These are phyloP conservation scores for Globisporangium spinosum DNA, from an alignment of 352 stramenopile genomes.

Conservation along the genomic window DNA sequence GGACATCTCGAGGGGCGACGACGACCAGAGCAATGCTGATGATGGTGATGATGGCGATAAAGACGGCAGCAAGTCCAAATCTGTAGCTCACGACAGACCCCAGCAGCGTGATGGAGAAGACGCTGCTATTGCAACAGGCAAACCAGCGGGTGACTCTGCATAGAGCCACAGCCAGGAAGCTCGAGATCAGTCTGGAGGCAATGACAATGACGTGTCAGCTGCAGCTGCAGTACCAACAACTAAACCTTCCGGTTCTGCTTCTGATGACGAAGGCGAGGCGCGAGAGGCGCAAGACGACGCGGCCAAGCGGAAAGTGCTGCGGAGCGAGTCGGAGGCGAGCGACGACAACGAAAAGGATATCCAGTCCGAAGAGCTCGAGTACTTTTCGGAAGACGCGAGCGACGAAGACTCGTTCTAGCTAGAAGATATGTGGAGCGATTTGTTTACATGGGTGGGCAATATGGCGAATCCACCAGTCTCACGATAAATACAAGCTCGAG, in stretches of 20 bases:
- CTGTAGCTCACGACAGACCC: background rate
- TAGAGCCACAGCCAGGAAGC: background rate
- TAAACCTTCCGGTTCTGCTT: background rate
- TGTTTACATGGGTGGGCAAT: background rate
- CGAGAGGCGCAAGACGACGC: conserved; percentile 25
- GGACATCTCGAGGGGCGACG: conserved; percentile 18
- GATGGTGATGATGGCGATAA: background rate
- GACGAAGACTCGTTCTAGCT: conserved; percentile 81
- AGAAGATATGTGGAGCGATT: background rate
- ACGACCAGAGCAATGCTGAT: background rate
- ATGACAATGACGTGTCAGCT: background rate
- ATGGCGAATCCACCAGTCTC: too few species aligned
- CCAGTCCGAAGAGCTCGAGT: conserved; percentile 75
- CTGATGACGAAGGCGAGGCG: conserved; percentile 8
- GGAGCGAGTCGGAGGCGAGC: conserved; percentile 43
- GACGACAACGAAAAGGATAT: conserved; percentile 66
- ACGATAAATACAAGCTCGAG: background rate
- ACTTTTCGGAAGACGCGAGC: conserved; percentile 78
- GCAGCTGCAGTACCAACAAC: background rate
- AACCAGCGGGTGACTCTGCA: background rate
- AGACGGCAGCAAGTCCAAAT: background rate
- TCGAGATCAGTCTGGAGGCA: background rate
- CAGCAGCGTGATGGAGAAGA: background rate
- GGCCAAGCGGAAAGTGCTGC: conserved; percentile 39
- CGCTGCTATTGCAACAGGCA: background rate